Conservation (phyloP, 108 stramenopile genomes). For the Cyclostephanos invisitatus region DNA sequence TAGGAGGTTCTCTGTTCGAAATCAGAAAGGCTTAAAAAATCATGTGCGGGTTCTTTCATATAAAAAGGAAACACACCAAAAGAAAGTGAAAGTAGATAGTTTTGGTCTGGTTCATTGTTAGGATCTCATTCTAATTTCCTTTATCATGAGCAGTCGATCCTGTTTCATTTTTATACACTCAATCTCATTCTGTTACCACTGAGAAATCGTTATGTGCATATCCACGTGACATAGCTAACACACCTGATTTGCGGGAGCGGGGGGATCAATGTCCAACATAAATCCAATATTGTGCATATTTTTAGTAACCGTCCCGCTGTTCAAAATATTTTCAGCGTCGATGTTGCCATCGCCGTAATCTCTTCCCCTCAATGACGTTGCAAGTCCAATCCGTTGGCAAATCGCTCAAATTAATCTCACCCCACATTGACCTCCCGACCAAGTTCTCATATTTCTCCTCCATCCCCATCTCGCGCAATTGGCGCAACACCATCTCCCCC, state of each 20-base stretch:
- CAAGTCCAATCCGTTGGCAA: slow-evolving; percentile 66
- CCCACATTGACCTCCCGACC: slow-evolving; percentile 45
- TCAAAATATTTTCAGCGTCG: background rate
- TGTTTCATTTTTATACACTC: background rate
- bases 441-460: slow-evolving; percentile 39
- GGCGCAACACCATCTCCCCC: slow-evolving; percentile 70
- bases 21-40: slow-evolving; percentile 17
- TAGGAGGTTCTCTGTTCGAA: slow-evolving; percentile 50
- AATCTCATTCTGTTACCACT: background rate
- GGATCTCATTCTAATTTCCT: slow-evolving; percentile 3
- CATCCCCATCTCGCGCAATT: slow-evolving; percentile 54
- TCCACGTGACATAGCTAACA: too few species aligned
- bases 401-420: slow-evolving; percentile 54
- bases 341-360: slow-evolving; percentile 40
- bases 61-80: background rate
- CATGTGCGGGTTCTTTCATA: too few species aligned
- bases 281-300: too few species aligned
- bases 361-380: slow-evolving; percentile 69
- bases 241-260: too few species aligned
- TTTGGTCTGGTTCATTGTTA: background rate
- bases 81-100: background rate
- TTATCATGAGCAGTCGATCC: slow-evolving; percentile 7
- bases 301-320: background rate
- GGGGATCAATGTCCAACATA: too few species aligned
- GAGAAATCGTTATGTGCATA: slow-evolving; percentile 1